phyloP scores from a whole-genome alignment of 306 rosid species.

The Datisca glomerata region DNA sequence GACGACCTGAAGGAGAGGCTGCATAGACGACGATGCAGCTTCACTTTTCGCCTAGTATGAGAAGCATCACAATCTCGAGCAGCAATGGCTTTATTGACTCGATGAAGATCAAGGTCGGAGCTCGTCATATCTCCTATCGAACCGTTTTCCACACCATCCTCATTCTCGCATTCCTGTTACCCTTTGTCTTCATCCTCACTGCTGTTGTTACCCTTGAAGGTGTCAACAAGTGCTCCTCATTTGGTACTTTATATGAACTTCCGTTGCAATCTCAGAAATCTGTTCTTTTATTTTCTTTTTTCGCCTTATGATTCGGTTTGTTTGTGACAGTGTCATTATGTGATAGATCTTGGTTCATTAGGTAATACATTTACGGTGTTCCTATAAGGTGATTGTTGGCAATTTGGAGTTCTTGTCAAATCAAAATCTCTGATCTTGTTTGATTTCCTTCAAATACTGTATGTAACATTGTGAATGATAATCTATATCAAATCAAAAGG shows the following conservation, averaged over 20 bases:
- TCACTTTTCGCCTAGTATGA: constrained; percentile 99
- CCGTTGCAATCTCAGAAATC: constrained; percentile 2
- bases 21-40: constrained; percentile 99
- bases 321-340: too few species aligned
- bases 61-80: constrained; percentile 99
- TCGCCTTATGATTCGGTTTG: too few species aligned
- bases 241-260: constrained; percentile 43
- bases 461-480: too few species aligned
- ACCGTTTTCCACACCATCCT: constrained; percentile 98
- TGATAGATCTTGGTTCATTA: too few species aligned
- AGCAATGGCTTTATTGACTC: constrained; percentile 97
- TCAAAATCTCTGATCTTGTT: too few species aligned
- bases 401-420: too few species aligned
- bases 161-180: constrained; percentile 86
- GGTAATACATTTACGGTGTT: too few species aligned
- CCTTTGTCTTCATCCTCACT: constrained; percentile 96
- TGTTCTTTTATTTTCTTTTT: too few species aligned
- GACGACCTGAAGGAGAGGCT: constrained; percentile 42
- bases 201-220: constrained; percentile 99
- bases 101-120: constrained; percentile 99
- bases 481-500: too few species aligned
- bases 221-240: constrained; percentile 99
- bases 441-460: too few species aligned
- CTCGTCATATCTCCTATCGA: constrained; percentile 99
- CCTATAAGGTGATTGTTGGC: too few species aligned